phyloP scores from a whole-genome alignment of 352 stramenopile species.

The Globisporangium megalacanthum region DNA sequence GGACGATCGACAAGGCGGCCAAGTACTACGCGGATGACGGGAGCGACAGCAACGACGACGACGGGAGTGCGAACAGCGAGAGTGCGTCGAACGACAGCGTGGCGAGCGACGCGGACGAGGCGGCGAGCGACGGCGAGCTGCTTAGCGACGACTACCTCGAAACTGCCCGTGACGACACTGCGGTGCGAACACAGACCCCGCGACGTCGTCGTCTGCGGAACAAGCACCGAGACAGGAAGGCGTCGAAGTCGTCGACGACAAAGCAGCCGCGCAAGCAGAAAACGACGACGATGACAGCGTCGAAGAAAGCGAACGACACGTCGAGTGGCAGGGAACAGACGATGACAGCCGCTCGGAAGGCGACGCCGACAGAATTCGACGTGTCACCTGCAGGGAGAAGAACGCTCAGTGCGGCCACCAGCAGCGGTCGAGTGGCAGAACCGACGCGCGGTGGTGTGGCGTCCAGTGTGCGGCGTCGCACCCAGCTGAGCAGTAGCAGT shows the following conservation, averaged over 20 bases:
- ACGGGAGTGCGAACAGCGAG: slow-evolving; percentile 17
- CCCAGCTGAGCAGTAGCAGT: neutral
- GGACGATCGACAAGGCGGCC: slow-evolving; percentile 18
- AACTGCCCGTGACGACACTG: slow-evolving; percentile 15
- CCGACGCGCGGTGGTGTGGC: neutral
- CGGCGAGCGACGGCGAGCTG: slow-evolving; percentile 23
- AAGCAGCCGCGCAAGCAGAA: slow-evolving; percentile 15
- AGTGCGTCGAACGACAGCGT: slow-evolving; percentile 15
- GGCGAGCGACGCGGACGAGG: slow-evolving; percentile 39
- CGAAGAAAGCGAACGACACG: neutral
- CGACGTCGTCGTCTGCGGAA: slow-evolving; percentile 14
- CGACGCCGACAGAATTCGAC: neutral
- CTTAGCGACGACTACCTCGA: slow-evolving; percentile 49
- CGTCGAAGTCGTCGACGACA: slow-evolving; percentile 14
- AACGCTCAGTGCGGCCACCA: too few species aligned
- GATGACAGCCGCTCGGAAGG: neutral
- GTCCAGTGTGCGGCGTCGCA: neutral
- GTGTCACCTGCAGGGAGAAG: neutral
- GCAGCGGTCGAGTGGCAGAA: neutral
- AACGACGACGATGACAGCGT: slow-evolving; percentile 14
- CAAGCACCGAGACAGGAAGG: slow-evolving; percentile 5
- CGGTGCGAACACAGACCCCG: slow-evolving; percentile 9
- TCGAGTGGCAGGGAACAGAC: neutral
- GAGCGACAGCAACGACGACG: slow-evolving; percentile 21
- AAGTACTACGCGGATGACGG: slow-evolving; percentile 29